Conservation (phyloP, 192 early-diverging fungal genomes). For the Lobosporangium transversale region DNA sequence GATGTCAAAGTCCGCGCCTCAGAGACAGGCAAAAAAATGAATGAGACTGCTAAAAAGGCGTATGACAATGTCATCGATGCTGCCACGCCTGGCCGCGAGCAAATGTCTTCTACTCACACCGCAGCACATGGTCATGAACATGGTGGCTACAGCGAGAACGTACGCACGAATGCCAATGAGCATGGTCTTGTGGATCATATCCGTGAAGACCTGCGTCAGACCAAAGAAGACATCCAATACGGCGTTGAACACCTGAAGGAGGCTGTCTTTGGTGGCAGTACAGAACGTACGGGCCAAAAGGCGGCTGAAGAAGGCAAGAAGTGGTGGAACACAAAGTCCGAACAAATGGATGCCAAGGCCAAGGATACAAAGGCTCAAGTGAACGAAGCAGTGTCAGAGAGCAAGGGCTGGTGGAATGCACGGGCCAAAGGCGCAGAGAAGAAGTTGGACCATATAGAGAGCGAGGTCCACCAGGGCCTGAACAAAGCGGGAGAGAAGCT, state of each 20-base stretch:
- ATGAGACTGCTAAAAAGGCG: slow-evolving; percentile 35
- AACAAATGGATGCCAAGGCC: no score
- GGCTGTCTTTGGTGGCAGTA: slow-evolving; percentile 26
- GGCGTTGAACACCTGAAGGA: slow-evolving; percentile 24
- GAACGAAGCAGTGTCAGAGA: slow-evolving; percentile 7
- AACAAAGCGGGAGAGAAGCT: slow-evolving; percentile 40
- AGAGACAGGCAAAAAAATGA: slow-evolving; percentile 1
- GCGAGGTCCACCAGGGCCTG: slow-evolving; percentile 10
- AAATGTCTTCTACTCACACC: not conserved
- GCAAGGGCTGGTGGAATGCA: slow-evolving; percentile 22
- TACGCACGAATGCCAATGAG: not conserved
- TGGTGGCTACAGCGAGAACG: not conserved
- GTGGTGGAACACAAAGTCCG: no score
- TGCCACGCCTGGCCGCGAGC: slow-evolving; percentile 13
- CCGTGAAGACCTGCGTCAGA: slow-evolving; percentile 27
- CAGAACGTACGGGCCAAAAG: slow-evolving; percentile 10
- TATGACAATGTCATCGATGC: slow-evolving; percentile 49
- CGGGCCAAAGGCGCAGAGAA: slow-evolving; percentile 7
- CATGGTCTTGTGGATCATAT: slow-evolving; percentile 38
- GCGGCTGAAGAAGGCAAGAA: not conserved
- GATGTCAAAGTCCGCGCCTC: slow-evolving; percentile 26
- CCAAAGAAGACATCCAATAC: slow-evolving; percentile 23
- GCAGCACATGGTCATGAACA: slow-evolving; percentile 22
- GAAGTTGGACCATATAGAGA: slow-evolving; percentile 1
- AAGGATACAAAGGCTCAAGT: slow-evolving; percentile 10